Base-by-base conservation (phyloP, 805 yeast genomes). In the Yamadazyma philogaea region DNA sequence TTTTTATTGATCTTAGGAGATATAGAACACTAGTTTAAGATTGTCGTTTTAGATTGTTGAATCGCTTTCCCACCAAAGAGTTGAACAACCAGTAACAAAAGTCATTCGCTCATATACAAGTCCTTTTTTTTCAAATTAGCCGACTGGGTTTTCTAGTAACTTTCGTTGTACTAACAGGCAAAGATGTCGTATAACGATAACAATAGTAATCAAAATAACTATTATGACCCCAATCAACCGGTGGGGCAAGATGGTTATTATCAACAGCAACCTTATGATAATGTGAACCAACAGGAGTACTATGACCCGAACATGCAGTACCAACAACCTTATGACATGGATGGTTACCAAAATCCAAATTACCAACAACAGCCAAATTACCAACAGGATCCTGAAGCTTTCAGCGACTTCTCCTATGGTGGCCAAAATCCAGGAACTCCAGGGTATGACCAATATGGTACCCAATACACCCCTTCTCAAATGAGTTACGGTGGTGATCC, bases 381-480 rank as follows among this genome's bases (percentile, higher is more conserved):
- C 58, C 61, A 59, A 44, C 72, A 69, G 42, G 79, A 75, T 51
- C 78, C 77, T 7, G 86, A 81, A 57, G 82, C 82, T 44, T 81
- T 81, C 45, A 77, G 84, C 18, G 87, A 81, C 57, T 81, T 81
- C 54, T 72, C 80, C 45, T 78, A 79, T 53, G 87, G 87, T 46
- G 66, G 66, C 30, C 63, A 56, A 46, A 53, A 58, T 30, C 62
- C 64, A 18, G 88, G 87, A 39, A 78, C 84, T 43, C 81, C 86
- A 7, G 81, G 81, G 30, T 82, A 81, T 56, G 86, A 81, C 59
- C 79, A 77, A 53, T 78, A 79, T 51, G 82, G 82, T 30, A 78
- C 84, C 28, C 87, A 81, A 54, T 82, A 82, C 60, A 83, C 93
- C 35, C 90, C 95, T 19, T 87, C 96, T 4, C 93, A 86, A 63